A percentile compares a stretch with the other conserved stretches of the same genome.
These are phyloP conservation scores for Xerocomus nothofagi DNA, from an alignment of 1,284 basidiomycete species.

Conservation along the genomic window DNA sequence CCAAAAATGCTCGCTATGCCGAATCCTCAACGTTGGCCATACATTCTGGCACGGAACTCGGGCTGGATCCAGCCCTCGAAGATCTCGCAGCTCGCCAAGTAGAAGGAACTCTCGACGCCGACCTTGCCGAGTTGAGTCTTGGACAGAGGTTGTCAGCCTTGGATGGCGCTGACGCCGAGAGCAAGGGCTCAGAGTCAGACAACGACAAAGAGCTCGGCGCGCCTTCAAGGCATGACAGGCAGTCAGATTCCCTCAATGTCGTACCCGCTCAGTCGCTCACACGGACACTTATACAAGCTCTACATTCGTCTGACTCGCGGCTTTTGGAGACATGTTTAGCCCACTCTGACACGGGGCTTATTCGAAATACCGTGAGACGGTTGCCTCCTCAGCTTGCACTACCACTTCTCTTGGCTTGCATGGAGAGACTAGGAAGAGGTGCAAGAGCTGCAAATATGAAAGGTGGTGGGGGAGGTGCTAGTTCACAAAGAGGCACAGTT, in stretches of 20 bases:
- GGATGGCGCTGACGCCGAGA: constrained; percentile 46
- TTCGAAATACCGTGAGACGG: constrained; percentile 86
- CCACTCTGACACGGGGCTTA: constrained; percentile 80
- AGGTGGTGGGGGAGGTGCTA: constrained; percentile 80
- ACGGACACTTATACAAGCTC: constrained; percentile 92
- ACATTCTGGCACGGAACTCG: constrained; percentile 61
- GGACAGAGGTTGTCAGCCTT: constrained; percentile 83
- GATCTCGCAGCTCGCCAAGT: constrained; percentile 49
- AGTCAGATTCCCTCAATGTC: constrained; percentile 39
- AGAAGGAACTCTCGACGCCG: constrained; percentile 75
- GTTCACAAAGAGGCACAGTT: constrained; percentile 81
- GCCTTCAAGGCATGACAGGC: constrained; percentile 33
- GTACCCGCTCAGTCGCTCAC: constrained; percentile 89
- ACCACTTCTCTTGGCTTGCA: constrained; percentile 85
- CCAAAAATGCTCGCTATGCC: constrained; percentile 58
- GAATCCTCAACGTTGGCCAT: constrained; percentile 63
- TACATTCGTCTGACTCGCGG: constrained; percentile 91
- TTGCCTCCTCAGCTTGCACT: constrained; percentile 90
- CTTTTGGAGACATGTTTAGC: constrained; percentile 87
- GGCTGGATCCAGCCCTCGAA: constrained; percentile 58
- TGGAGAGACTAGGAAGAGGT: constrained; percentile 86
- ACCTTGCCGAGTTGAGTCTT: constrained; percentile 86
- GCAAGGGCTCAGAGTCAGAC: constrained; percentile 38
- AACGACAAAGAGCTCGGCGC: constrained; percentile 42
- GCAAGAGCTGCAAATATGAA: constrained; percentile 69